Percentiles rank a stretch among this genome's conserved stretches.
Evolutionary conservation across 495 filamentous ascomycete species (phyloP).

Genomic region (Penicillium fimorum): DNA sequence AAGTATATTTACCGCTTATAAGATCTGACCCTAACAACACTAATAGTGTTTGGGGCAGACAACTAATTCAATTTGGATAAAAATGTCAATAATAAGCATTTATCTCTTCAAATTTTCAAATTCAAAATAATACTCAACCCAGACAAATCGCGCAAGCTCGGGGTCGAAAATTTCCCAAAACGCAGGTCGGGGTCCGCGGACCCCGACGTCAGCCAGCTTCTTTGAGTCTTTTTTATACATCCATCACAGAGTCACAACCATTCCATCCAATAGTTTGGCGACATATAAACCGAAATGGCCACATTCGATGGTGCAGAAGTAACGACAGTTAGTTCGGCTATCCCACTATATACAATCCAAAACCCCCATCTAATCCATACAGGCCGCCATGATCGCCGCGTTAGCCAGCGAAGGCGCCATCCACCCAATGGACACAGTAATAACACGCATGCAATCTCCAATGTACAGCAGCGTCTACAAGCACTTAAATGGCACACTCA

Average conservation of each 20-base stretch:
- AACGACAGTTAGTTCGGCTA: neutral
- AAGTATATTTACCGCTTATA: too few species aligned
- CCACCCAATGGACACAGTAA: slow-evolving; percentile 16
- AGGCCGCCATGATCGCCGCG: slow-evolving; percentile 14
- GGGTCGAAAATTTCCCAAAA: neutral
- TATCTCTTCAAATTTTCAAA: neutral
- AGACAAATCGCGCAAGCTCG: neutral
- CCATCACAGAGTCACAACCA: neutral
- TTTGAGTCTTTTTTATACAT: neutral
- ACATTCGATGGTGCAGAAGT: slow-evolving; percentile 1
- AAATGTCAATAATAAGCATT: too few species aligned
- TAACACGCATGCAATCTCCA: slow-evolving; percentile 16
- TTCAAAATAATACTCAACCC: neutral
- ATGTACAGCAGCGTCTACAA: slow-evolving; percentile 10
- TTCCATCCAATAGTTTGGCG: neutral
- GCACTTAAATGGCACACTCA: slow-evolving; percentile 8
- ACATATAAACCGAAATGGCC: neutral
- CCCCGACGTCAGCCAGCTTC: neutral
- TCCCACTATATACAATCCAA: neutral
- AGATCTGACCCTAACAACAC: too few species aligned
- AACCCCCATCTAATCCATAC: neutral
- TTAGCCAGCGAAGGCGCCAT: slow-evolving; percentile 12
- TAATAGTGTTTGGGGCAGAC: too few species aligned
- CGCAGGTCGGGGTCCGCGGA: neutral
- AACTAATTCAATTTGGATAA: too few species aligned